Conservation (phyloP, 768 basidiomycete genomes). For the Rhodosporidiobolus sp. region DNA sequence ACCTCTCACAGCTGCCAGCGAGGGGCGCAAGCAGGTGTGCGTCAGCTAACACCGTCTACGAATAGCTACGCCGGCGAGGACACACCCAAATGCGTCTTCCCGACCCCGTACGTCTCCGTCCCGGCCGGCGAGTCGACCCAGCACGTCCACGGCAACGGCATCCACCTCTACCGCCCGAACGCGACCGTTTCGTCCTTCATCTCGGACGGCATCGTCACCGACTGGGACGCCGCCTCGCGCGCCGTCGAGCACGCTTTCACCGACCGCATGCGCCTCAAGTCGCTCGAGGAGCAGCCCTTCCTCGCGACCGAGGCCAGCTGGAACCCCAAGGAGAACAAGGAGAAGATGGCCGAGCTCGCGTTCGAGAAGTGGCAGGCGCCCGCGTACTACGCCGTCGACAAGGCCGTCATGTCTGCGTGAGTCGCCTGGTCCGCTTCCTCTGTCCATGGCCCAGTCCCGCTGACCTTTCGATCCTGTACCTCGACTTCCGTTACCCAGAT, state of each 20-base stretch:
- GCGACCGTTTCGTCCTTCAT: slow-evolving; percentile 86
- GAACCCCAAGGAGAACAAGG: slow-evolving; percentile 89
- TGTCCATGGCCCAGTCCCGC: neutral
- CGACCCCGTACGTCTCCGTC: slow-evolving; percentile 80
- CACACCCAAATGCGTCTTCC: slow-evolving; percentile 84
- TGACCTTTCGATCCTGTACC: too few species aligned
- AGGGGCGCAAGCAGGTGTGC: neutral
- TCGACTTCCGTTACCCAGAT: slow-evolving; percentile 55
- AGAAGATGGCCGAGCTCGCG: slow-evolving; percentile 94
- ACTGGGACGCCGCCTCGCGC: slow-evolving; percentile 70
- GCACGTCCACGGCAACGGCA: slow-evolving; percentile 60
- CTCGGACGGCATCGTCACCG: slow-evolving; percentile 68
- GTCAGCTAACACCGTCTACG: neutral
- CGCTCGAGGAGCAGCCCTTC: slow-evolving; percentile 70
- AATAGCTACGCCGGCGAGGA: slow-evolving; percentile 86
- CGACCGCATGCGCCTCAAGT: slow-evolving; percentile 38
- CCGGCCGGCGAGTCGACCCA: slow-evolving; percentile 41
- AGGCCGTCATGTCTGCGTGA: slow-evolving; percentile 88
- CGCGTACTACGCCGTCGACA: slow-evolving; percentile 94
- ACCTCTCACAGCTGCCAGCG: too few species aligned
- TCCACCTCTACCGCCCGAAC: slow-evolving; percentile 80
- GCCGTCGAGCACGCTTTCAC: slow-evolving; percentile 69
- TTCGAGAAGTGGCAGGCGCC: slow-evolving; percentile 94
- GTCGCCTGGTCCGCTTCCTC: slow-evolving; percentile 40
- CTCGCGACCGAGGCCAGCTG: slow-evolving; percentile 93